Evolutionary conservation across 2,329 filamentous ascomycete genomes (phyloP), one percentile per base, ranked within the genome.

Genomic region (Aspergillus persii): DNA sequence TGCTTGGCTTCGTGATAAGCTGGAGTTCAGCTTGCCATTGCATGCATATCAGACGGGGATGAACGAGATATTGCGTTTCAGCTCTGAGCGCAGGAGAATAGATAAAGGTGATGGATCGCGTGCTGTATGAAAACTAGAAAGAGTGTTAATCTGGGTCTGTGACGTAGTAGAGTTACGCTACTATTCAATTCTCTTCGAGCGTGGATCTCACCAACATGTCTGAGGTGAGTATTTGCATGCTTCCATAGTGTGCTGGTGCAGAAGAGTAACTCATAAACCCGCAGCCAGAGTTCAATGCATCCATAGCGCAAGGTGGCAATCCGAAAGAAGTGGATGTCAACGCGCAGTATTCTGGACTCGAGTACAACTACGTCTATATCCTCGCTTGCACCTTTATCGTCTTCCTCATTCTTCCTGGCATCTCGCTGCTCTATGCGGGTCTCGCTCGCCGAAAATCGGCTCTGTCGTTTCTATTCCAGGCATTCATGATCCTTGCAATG

Each of bases 371-470:
- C 70, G 80, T 80, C 44, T 89, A 86, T 67, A 78, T 84, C 56
- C 62, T 71, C 7, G 77, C 86, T 65, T 86, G 84, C 69, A 79
- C 76, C 12, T 86, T 83, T 71, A 79, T 89, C 56, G 86, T 88
- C 56, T 89, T 84, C 81, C 73, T 88, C 53, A 89, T 89, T 69
- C 86, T 88, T 58, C 86, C 86, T 0, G 86, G 86, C 23, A 86
- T 89, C 64, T 86, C 86, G 51, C 78, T 89, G 7, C 76, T 89
- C 1, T 89, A 89, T 72, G 83, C 84, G 58, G 86, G 86, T 56
- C 80, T 89, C 30, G 81, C 85, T 4, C 80, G 85, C 36, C 78
- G 85, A 63, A 89, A 88, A 74, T 86, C 84, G 12, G 83, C 85
- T 5, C 76, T 89, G 30, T 76, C 85, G 3, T 76, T 89, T 52